A percentile compares a stretch with the other conserved stretches of the same genome.
Evolutionary conservation across 2,329 filamentous ascomycete genomes (phyloP).

Genomic region (Xylaria sp.): DNA sequence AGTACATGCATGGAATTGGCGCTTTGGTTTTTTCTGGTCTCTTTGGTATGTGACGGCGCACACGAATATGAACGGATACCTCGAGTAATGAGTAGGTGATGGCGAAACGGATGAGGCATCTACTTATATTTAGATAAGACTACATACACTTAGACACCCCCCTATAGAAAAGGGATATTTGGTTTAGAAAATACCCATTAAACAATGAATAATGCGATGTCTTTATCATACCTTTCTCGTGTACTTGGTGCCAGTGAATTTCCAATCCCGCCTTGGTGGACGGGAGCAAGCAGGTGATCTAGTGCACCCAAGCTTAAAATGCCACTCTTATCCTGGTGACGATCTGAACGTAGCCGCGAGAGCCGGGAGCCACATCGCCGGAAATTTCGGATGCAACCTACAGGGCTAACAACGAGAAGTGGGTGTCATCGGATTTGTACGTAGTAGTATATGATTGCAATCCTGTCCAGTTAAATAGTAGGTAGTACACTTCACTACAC

Average conservation of each 20-base stretch:
- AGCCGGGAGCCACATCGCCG: constrained; percentile 30
- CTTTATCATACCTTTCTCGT: not conserved
- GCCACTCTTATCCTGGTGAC: constrained; percentile 13
- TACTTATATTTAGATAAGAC: constrained; percentile 6
- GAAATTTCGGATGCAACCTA: constrained; percentile 28
- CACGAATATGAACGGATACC: not conserved
- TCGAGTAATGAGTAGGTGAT: not conserved
- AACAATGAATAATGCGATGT: not conserved
- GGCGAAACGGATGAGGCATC: not conserved
- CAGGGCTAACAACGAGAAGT: constrained; percentile 8
- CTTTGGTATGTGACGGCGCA: not conserved
- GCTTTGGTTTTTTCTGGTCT: constrained; percentile 14
- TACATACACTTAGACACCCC: too few relatives aligned
- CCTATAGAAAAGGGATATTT: constrained; percentile 9
- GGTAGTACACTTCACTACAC: too few relatives aligned
- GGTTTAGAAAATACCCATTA: constrained; percentile 7
- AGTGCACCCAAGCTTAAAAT: too few relatives aligned
- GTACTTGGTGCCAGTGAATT: not conserved
- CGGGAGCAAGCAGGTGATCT: not conserved
- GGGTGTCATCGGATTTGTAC: not conserved
- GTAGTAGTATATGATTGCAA: not conserved
- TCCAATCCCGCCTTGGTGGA: not conserved
- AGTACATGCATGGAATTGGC: constrained; percentile 20
- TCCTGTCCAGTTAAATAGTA: too few relatives aligned
- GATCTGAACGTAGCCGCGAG: constrained; percentile 25